A percentile compares a stretch with the other conserved stretches of the same genome.
These are phyloP conservation scores for Aspergillus biplanus DNA, from an alignment of 495 filamentous ascomycete genomes.

Conservation along the genomic window DNA sequence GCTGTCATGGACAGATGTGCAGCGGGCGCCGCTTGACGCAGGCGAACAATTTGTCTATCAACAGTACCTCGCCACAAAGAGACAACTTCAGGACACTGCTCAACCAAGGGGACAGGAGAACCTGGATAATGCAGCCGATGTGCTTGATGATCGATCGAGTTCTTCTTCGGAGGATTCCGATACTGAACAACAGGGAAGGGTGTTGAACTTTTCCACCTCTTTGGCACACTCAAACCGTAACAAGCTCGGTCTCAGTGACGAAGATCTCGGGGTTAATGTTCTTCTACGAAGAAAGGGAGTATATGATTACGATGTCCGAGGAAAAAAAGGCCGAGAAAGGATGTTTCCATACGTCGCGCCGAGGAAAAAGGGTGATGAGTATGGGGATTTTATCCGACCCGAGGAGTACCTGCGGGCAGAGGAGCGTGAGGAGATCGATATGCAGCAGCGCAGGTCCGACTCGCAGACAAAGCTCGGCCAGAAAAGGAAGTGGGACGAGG, in stretches of 20 bases:
- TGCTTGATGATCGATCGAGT: conserved; percentile 80
- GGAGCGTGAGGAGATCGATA: conserved; percentile 82
- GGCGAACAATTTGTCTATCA: conserved; percentile 82
- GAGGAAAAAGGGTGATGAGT: conserved; percentile 82
- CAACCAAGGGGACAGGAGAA: conserved; percentile 65
- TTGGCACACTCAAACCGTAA: conserved; percentile 78
- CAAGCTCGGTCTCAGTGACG: conserved; percentile 79
- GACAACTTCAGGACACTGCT: conserved; percentile 76
- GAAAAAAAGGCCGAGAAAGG: conserved; percentile 88
- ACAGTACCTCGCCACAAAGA: conserved; percentile 82
- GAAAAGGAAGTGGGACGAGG: conserved; percentile 91
- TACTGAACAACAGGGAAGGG: conserved; percentile 87
- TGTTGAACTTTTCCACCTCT: conserved; percentile 83
- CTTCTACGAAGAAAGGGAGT: conserved; percentile 84
- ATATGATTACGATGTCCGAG: conserved; percentile 91
- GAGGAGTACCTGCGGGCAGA: conserved; percentile 95
- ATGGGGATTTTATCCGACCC: conserved; percentile 87
- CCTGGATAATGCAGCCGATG: conserved; percentile 73
- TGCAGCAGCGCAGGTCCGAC: conserved; percentile 54
- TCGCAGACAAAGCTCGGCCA: conserved; percentile 75
- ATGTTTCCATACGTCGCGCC: conserved; percentile 88
- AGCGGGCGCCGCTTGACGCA: conserved; percentile 66
- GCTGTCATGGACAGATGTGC: conserved; percentile 60
- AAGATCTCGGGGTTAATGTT: conserved; percentile 88
- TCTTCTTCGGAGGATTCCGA: conserved; percentile 89